A percentile compares a stretch with the other conserved stretches of the same genome.
Evolutionary conservation across 345 rosid genomes (phyloP).

Genomic region (Salix brachista): DNA sequence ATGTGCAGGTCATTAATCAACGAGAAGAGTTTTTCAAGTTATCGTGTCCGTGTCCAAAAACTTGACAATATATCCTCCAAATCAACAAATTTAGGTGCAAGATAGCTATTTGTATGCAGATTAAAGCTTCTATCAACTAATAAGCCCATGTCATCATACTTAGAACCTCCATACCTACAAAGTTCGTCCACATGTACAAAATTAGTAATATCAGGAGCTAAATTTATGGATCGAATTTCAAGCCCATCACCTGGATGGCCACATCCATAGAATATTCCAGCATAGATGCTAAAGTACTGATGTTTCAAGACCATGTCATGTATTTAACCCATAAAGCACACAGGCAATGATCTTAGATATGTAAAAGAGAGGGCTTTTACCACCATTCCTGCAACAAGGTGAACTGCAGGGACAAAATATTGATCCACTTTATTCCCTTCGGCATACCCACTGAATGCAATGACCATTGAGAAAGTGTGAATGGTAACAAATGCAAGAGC

Average conservation of each 20-base stretch:
- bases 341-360: background rate
- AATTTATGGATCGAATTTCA: background rate
- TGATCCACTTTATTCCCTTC: slow-evolving; percentile 86
- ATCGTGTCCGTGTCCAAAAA: too few relatives aligned
- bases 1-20: too few relatives aligned
- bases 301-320: background rate
- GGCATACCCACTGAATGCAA: slow-evolving; percentile 84
- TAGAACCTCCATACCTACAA: background rate
- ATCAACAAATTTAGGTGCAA: too few relatives aligned
- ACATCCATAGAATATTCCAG: background rate
- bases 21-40: too few relatives aligned
- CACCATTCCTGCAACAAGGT: slow-evolving; percentile 81
- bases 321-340: background rate
- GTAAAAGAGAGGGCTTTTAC: slow-evolving; percentile 33
- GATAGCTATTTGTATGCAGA: too few relatives aligned
- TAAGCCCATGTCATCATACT: background rate
- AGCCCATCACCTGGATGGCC: background rate
- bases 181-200: background rate
- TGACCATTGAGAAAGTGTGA: slow-evolving; percentile 96
- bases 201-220: background rate
- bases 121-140: too few relatives aligned
- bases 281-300: background rate
- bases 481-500: slow-evolving; percentile 88
- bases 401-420: slow-evolving; percentile 71
- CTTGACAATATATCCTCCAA: too few relatives aligned